Percentiles rank a stretch among this genome's conserved stretches.
Evolutionary conservation across 768 basidiomycete genomes (phyloP).

Genomic region (Russula sp.): DNA sequence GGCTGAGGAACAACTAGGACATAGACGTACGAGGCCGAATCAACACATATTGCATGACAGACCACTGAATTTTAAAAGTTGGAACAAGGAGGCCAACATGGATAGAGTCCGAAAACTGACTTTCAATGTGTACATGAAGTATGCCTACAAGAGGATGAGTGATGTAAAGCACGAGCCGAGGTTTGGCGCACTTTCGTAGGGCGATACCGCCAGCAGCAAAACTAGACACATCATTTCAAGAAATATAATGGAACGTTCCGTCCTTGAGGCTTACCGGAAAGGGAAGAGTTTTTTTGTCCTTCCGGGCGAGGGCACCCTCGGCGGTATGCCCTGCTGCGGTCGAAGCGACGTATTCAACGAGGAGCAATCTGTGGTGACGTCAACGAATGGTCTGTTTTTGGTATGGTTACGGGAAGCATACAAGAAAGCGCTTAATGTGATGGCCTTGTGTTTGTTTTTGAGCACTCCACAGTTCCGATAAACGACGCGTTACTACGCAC

Average conservation of each 20-base stretch:
- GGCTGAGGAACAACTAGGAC: not conserved
- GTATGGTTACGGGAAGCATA: conserved; percentile 30
- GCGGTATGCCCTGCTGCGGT: conserved; percentile 57
- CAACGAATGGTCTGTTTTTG: not conserved
- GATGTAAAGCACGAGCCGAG: not conserved
- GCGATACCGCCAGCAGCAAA: conserved; percentile 76
- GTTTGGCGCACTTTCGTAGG: conserved; percentile 57
- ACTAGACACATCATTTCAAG: conserved; percentile 32
- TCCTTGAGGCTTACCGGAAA: conserved; percentile 43
- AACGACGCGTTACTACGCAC: conserved; percentile 29
- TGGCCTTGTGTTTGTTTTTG: conserved; percentile 38
- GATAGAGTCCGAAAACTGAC: conserved; percentile 33
- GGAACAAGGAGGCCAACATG: conserved; percentile 1
- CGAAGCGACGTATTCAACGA: conserved; percentile 79
- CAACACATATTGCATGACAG: conserved; percentile 83
- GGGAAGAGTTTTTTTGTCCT: conserved; percentile 70
- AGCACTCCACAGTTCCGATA: not conserved
- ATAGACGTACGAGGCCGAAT: conserved; percentile 45
- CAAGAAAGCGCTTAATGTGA: conserved; percentile 85
- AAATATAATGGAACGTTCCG: not conserved
- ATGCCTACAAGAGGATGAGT: conserved; percentile 40
- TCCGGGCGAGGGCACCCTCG: conserved; percentile 61
- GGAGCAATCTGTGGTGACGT: conserved; percentile 46
- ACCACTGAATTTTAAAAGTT: conserved; percentile 47
- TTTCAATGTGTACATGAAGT: conserved; percentile 87